Evolutionary conservation across 2,329 filamentous ascomycete genomes (phyloP).

Genomic region (Fusarium praegraminearum): DNA sequence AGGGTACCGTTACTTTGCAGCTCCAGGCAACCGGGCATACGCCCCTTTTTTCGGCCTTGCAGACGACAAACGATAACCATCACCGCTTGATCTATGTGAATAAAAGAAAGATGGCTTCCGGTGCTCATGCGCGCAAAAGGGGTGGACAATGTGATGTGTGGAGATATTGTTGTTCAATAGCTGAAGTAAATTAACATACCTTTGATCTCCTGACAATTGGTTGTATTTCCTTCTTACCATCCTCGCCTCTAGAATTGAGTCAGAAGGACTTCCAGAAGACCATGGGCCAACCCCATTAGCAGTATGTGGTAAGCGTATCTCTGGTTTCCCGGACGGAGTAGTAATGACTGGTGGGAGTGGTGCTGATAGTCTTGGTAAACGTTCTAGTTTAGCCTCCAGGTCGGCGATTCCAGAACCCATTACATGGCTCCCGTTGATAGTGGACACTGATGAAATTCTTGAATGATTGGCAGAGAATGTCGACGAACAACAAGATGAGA

Average conservation of each 20-base stretch:
- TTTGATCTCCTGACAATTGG: slow-evolving; percentile 45
- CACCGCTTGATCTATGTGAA: not conserved
- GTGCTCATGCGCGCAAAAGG: not conserved
- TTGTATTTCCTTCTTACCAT: slow-evolving; percentile 38
- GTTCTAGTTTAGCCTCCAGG: slow-evolving; percentile 54
- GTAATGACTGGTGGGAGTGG: slow-evolving; percentile 21
- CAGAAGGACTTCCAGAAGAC: slow-evolving; percentile 24
- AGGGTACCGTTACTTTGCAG: not conserved
- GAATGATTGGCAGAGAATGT: slow-evolving; percentile 62
- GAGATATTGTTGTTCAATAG: not conserved
- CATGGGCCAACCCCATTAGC: slow-evolving; percentile 4
- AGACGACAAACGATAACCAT: not conserved
- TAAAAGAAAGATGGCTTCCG: not conserved
- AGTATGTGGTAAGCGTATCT: slow-evolving; percentile 19
- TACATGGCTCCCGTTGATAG: slow-evolving; percentile 57
- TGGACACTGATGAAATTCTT: slow-evolving; percentile 66
- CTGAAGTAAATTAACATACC: slow-evolving; percentile 26
- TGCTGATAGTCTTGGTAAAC: slow-evolving; percentile 41
- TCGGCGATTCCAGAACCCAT: slow-evolving; percentile 53
- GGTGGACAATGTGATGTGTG: not conserved
- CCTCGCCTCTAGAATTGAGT: slow-evolving; percentile 32
- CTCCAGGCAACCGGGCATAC: not conserved
- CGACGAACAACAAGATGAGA: slow-evolving; percentile 63
- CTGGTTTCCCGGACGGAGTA: slow-evolving; percentile 22
- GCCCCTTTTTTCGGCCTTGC: not conserved